phyloP scores from a whole-genome alignment of 2,329 filamentous ascomycete genomes.

The Parafenestella ontariensis region DNA sequence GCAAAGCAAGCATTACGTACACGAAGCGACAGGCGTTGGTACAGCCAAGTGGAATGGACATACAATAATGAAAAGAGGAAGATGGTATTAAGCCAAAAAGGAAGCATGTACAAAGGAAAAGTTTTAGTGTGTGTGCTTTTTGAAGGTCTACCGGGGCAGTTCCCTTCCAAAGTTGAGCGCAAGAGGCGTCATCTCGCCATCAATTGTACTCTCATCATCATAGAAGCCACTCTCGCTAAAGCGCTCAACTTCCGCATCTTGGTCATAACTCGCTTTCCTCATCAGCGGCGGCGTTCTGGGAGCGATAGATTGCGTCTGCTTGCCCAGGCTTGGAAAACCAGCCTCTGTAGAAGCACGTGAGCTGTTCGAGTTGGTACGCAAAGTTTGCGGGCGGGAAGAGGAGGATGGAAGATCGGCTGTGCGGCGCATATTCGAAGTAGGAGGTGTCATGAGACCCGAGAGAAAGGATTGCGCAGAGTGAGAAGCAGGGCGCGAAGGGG shows the following conservation, averaged over 20 bases:
- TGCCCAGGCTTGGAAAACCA: constrained; percentile 42
- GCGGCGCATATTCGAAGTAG: constrained; percentile 74
- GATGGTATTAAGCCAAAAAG: not conserved
- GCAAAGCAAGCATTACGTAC: constrained; percentile 1
- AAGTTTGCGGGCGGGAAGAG: constrained; percentile 26
- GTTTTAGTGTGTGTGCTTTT: not conserved
- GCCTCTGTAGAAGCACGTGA: constrained; percentile 38
- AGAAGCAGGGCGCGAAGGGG: constrained; percentile 49
- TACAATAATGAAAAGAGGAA: not conserved
- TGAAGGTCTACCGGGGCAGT: constrained; percentile 16
- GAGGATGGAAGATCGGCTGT: constrained; percentile 58
- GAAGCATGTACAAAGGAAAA: not conserved
- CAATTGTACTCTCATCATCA: constrained; percentile 59
- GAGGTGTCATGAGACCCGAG: constrained; percentile 88
- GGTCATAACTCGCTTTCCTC: constrained; percentile 64
- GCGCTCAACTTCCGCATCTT: constrained; percentile 62
- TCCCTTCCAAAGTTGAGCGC: constrained; percentile 44
- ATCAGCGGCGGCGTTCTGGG: constrained; percentile 63
- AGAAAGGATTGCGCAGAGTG: constrained; percentile 67
- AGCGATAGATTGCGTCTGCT: constrained; percentile 17
- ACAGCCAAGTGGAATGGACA: not conserved
- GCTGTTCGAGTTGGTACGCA: constrained; percentile 36
- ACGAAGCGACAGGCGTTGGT: not conserved
- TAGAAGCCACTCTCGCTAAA: constrained; percentile 57
- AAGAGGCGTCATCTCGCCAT: constrained; percentile 45